Evolutionary conservation across 805 yeast species (phyloP).

Genomic region (Komagataella populi): DNA sequence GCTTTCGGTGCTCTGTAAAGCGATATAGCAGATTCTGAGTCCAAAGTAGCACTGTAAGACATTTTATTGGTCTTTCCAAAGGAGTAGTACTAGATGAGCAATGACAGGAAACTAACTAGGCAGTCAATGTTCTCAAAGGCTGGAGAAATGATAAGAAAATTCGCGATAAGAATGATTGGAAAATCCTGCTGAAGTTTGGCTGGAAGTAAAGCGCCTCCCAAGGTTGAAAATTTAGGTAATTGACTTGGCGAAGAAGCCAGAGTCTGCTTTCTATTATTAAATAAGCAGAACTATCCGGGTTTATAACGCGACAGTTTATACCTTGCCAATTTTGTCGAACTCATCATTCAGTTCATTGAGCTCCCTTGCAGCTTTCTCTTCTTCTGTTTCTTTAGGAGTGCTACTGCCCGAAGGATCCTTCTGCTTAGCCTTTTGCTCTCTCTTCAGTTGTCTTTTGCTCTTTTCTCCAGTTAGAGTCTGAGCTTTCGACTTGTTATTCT

Average conservation of each 20-base stretch:
- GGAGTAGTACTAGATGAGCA: background rate
- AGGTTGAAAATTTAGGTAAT: too few relatives aligned
- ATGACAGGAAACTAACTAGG: background rate
- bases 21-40: background rate
- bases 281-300: background rate
- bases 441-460: background rate
- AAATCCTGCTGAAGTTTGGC: too few relatives aligned
- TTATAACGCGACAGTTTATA: background rate
- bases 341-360: background rate
- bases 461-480: background rate
- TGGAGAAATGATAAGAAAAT: background rate
- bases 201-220: too few relatives aligned
- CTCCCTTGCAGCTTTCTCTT: background rate
- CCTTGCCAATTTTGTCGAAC: background rate
- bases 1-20: background rate
- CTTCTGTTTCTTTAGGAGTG: background rate
- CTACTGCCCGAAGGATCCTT: background rate
- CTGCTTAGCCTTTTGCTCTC: background rate
- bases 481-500: background rate
- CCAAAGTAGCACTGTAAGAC: background rate
- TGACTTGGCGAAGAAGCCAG: too few relatives aligned
- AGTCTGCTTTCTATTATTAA: background rate
- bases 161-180: background rate
- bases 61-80: background rate
- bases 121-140: background rate